Percentiles rank a stretch among this genome's conserved stretches.
phyloP scores from a whole-genome alignment of 1,139 yeast genomes.

The Suhomyces maxii region DNA sequence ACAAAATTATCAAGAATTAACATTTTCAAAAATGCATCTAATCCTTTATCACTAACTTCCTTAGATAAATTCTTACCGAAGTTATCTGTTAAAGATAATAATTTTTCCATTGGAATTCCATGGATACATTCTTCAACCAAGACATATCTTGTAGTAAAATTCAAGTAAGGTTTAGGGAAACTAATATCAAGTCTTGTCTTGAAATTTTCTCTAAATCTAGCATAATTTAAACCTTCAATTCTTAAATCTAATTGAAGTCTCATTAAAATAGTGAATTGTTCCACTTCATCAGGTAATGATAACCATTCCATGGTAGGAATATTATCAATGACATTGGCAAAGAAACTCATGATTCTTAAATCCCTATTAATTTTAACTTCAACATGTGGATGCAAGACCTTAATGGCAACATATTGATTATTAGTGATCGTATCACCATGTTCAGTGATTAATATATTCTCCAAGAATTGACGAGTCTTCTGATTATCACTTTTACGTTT shows the following conservation, averaged over 20 bases:
- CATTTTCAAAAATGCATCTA: slow-evolving; percentile 92
- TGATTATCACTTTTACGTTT: slow-evolving; percentile 5
- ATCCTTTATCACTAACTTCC: slow-evolving; percentile 80
- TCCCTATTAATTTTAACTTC: slow-evolving; percentile 74
- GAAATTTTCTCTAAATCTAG: slow-evolving; percentile 67
- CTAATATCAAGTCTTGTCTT: slow-evolving; percentile 59
- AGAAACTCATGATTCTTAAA: slow-evolving; percentile 74
- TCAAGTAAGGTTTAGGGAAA: slow-evolving; percentile 77
- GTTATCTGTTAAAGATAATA: slow-evolving; percentile 48
- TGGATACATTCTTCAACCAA: slow-evolving; percentile 82
- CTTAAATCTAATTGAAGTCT: slow-evolving; percentile 83
- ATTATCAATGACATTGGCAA: slow-evolving; percentile 66
- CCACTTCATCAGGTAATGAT: slow-evolving; percentile 91
- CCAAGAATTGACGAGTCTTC: slow-evolving; percentile 27
- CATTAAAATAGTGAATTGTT: slow-evolving; percentile 84
- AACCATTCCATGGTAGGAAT: slow-evolving; percentile 98
- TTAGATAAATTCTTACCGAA: slow-evolving; percentile 60
- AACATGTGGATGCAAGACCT: slow-evolving; percentile 88
- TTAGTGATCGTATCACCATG: slow-evolving; percentile 38
- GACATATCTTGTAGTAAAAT: slow-evolving; percentile 68
- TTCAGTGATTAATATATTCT: slow-evolving; percentile 40
- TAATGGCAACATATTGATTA: slow-evolving; percentile 75
- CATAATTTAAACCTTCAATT: slow-evolving; percentile 81
- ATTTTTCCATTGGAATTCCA: slow-evolving; percentile 78
- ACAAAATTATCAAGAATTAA: slow-evolving; percentile 87